Evolutionary conservation across 2,329 filamentous ascomycete genomes (phyloP), one percentile per base, ranked within the genome.

Genomic region (Emmonsiellopsis sp.): DNA sequence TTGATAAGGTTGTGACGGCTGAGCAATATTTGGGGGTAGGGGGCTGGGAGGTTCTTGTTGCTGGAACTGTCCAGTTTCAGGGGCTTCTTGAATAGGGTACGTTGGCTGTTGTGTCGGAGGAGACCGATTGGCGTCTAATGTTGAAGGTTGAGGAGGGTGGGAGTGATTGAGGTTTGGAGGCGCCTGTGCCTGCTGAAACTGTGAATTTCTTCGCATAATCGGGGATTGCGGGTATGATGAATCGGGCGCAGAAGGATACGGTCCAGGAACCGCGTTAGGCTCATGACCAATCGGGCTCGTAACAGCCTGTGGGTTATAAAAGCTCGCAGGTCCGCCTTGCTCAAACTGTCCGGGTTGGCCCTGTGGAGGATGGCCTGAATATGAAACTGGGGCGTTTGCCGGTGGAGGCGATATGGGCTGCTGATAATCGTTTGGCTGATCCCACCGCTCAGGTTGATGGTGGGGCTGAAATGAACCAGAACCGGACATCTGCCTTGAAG

Each of bases 41-140:
- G 45, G 32, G 45, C 13, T 40, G 9, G 38, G 32, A 10, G 26
- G 2, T 43, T 42, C 49, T 9, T 44, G 38, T 15, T 51, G 38
- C 8, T 42, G 32, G 34, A 49, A 49, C n/a, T 49, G 46, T 13
- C 11, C 46, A 10, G 16, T 2, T 5, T 31, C 15, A 11, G 46
- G 20, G 1, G 16, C 35, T 47, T 47, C 31, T 26, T 47, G 45
- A 32, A n/a, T 7, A 11, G n/a, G 34, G 35, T 37, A 47, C 10
- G 73, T 70, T 55, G 74, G 72, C 54, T 73, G 71, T 59, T 65
- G 63, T 11, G 68, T 68, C 55, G 71, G 71, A 9, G 67, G 66
- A 38, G 42, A 13, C 7, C 26, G 50, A 6, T 71, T 7, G n/a
- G 20, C n/a, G 10, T 51, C 49, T 8, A n/a, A 26, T 6, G 38